These are phyloP conservation scores for Strobilomyces dryophilus DNA, from an alignment of 768 basidiomycete species.

Conservation along the genomic window DNA sequence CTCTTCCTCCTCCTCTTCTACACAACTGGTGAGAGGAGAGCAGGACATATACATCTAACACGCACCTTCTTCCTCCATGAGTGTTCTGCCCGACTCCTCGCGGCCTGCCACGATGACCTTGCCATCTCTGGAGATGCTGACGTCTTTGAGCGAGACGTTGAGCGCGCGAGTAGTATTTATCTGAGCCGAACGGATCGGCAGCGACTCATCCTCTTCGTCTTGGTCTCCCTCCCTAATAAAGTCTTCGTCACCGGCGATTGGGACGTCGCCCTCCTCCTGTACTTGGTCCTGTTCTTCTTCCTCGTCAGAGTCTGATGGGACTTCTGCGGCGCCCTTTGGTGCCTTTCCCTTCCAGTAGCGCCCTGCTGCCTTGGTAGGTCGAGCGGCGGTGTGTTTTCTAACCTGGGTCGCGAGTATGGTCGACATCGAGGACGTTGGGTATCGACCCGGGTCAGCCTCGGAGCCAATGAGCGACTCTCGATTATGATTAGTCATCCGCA, in stretches of 20 bases:
- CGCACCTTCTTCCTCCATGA: conserved; percentile 46
- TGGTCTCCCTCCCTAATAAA: conserved; percentile 43
- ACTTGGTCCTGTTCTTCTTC: conserved; percentile 46
- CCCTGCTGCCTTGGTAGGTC: conserved; percentile 73
- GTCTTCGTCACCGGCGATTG: conserved; percentile 55
- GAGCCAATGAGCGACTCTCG: not conserved
- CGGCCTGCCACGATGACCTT: conserved; percentile 76
- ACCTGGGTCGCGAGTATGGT: conserved; percentile 33
- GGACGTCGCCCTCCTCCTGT: conserved; percentile 53
- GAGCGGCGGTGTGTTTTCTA: conserved; percentile 72
- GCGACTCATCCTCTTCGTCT: conserved; percentile 43
- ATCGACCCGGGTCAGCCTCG: no score
- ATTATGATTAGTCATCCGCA: conserved; percentile 22
- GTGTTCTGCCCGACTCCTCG: conserved; percentile 75
- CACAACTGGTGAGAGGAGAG: conserved; percentile 1
- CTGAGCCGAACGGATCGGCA: conserved; percentile 35
- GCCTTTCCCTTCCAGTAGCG: conserved; percentile 92
- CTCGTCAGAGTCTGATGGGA: conserved; percentile 64
- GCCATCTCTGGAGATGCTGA: conserved; percentile 76
- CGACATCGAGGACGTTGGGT: conserved; percentile 19
- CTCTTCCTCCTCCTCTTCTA: conserved; percentile 35
- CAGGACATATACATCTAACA: conserved; percentile 17
- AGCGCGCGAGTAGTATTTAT: conserved; percentile 47
- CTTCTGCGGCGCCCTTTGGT: conserved; percentile 64
- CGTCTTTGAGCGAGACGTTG: conserved; percentile 73